These are phyloP conservation scores for Panicum virgatum DNA, from an alignment of 202 grass and related monocot species.

Conservation along the genomic window DNA sequence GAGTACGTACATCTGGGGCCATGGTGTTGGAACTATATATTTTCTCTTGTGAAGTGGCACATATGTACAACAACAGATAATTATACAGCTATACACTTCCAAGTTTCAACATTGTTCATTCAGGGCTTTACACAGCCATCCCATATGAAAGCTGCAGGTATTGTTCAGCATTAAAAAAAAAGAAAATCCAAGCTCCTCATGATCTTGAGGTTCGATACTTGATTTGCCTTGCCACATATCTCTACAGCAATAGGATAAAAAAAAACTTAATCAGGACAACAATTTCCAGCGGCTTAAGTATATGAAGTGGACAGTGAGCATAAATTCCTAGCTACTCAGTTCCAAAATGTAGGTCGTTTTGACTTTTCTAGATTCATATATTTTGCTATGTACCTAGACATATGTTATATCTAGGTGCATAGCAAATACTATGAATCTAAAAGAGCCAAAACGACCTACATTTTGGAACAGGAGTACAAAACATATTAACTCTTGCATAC, in stretches of 20 bases:
- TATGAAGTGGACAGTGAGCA: not conserved
- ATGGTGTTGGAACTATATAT: no score
- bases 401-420: no score
- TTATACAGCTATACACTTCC: not conserved
- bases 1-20: not conserved
- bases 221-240: constrained; percentile 37
- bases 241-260: not conserved
- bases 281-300: constrained; percentile 3
- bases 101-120: not conserved
- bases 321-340: not conserved
- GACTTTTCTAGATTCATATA: no score
- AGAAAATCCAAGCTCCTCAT: not conserved
- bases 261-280: not conserved
- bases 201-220: constrained; percentile 31
- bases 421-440: no score
- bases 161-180: not conserved
- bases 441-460: no score
- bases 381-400: no score
- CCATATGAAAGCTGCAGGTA: not conserved
- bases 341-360: no score
- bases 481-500: constrained; percentile 8
- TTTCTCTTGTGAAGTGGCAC: not conserved
- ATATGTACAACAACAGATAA: constrained; percentile 1
- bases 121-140: not conserved
- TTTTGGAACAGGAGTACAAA: no score